Evolutionary conservation across 2,329 filamentous ascomycete genomes (phyloP).

Genomic region (Aspergillus ochraceus): DNA sequence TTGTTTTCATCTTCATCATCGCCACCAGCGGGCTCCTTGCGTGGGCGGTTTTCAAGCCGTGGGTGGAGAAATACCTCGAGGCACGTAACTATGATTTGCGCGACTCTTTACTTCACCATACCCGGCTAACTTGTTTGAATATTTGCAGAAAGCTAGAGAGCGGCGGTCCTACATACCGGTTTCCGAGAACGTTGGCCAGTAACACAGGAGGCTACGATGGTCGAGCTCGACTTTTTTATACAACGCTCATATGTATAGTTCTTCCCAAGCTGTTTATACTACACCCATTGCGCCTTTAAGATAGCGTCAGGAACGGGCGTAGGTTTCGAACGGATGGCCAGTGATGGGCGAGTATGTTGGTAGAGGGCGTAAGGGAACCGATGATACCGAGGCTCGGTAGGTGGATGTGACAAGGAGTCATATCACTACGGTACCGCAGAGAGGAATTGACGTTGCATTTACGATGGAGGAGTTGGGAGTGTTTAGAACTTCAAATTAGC

Average conservation of each 20-base stretch:
- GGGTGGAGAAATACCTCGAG: slow-evolving; percentile 57
- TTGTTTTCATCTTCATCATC: slow-evolving; percentile 66
- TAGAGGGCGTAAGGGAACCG: too few relatives aligned
- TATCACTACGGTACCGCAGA: too few relatives aligned
- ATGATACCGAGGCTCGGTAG: too few relatives aligned
- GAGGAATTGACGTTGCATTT: background rate
- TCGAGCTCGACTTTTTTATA: background rate
- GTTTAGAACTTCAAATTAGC: background rate
- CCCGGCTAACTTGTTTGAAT: background rate
- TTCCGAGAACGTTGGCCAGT: slow-evolving; percentile 30
- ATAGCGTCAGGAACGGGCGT: too few relatives aligned
- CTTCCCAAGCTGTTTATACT: background rate
- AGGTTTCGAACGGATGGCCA: too few relatives aligned
- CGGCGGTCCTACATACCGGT: slow-evolving; percentile 55
- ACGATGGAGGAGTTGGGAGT: background rate
- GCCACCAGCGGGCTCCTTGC: slow-evolving; percentile 60
- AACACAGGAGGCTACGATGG: background rate
- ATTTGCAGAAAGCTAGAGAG: slow-evolving; percentile 46
- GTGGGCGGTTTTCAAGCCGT: slow-evolving; percentile 62
- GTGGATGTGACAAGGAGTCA: too few relatives aligned
- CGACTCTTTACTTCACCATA: slow-evolving; percentile 2
- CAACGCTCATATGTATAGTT: background rate
- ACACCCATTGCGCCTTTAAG: background rate
- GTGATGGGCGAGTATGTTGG: too few relatives aligned
- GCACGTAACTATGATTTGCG: slow-evolving; percentile 32